Evolutionary conservation across 2,329 filamentous ascomycete species (phyloP).

Genomic region (Aspergillus calidoustus): DNA sequence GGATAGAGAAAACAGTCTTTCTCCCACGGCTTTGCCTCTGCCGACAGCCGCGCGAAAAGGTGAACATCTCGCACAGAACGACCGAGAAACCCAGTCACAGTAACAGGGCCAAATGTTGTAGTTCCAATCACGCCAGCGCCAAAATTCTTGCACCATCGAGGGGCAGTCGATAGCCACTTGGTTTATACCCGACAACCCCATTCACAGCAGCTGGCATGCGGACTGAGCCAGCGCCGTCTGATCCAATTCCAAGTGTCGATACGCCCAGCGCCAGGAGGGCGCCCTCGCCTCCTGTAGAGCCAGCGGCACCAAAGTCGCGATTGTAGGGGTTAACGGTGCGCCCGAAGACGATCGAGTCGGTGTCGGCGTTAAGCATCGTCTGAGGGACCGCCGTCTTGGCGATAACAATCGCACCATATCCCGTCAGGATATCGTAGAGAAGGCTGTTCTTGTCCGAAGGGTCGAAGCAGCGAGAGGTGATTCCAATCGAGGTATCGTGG

Average conservation of each 20-base stretch:
- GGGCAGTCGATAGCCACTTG: not conserved
- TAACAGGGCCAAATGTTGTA: not conserved
- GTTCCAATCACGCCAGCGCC: not conserved
- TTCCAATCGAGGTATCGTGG: not conserved
- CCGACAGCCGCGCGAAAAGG: not conserved
- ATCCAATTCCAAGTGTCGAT: not conserved
- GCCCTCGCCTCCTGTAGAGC: slow-evolving; percentile 2
- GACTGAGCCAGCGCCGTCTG: not conserved
- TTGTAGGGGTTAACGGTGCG: slow-evolving; percentile 4
- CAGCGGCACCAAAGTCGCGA: not conserved
- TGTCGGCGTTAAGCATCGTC: slow-evolving; percentile 1
- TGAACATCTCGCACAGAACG: not conserved
- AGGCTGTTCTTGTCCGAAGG: not conserved
- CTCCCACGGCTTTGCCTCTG: not conserved
- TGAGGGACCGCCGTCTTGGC: slow-evolving; percentile 3
- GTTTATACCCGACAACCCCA: not conserved
- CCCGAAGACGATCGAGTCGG: not conserved
- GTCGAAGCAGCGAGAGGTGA: not conserved
- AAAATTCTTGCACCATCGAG: not conserved
- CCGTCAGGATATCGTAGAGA: not conserved
- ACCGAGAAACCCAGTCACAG: not conserved
- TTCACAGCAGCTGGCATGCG: slow-evolving; percentile 4
- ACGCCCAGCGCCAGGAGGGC: not conserved
- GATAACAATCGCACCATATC: slow-evolving; percentile 1
- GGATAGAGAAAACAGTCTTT: not conserved